phyloP scores from a whole-genome alignment of 192 early-diverging fungal genomes.

The Neocallimastix lanati region DNA sequence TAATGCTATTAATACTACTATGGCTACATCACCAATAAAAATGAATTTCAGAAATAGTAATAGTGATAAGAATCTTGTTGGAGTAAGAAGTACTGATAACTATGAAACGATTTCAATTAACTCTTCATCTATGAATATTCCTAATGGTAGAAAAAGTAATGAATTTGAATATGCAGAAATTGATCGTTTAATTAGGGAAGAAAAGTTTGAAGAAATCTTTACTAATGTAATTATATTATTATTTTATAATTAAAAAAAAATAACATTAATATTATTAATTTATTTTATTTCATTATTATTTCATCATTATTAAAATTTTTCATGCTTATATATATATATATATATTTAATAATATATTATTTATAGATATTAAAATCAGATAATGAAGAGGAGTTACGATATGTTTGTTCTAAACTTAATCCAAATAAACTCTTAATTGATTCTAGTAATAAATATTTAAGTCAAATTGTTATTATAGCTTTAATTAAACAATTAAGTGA shows the following conservation, averaged over 20 bases:
- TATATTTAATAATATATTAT: no score
- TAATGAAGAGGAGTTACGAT: neutral
- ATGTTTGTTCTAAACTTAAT: neutral
- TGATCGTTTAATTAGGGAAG: neutral
- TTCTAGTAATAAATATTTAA: neutral
- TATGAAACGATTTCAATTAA: neutral
- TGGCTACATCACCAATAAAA: neutral
- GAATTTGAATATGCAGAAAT: neutral
- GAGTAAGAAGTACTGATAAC: neutral
- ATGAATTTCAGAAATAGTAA: neutral
- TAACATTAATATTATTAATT: no score
- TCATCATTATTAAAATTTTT: no score
- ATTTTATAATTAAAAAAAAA: no score
- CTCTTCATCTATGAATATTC: no score
- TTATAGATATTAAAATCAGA: neutral
- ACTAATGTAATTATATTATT: neutral
- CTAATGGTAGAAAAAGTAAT: neutral
- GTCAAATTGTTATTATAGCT: neutral
- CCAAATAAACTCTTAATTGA: neutral
- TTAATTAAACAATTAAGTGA: neutral
- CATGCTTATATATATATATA: no score
- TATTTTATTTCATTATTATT: no score
- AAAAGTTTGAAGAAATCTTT: neutral
- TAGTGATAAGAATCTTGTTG: neutral
- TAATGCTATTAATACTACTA: neutral